Conservation (phyloP, 768 basidiomycete species). For the Xerocomus spinulosus region DNA sequence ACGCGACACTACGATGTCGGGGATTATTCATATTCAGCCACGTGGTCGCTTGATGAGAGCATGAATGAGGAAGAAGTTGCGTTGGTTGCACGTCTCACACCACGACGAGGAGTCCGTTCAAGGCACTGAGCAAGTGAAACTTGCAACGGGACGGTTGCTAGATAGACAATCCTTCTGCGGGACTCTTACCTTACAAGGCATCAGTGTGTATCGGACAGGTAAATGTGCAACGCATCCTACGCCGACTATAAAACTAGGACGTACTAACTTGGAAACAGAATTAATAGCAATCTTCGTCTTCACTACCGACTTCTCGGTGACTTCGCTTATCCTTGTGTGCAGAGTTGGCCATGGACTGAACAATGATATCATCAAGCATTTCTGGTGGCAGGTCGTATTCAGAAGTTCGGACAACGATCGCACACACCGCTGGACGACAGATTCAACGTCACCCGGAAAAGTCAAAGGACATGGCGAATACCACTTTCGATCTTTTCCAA, state of each 20-base stretch:
- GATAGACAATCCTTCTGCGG: neutral
- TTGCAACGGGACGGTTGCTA: too few relatives aligned
- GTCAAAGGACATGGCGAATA: conserved; percentile 28
- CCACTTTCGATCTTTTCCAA: conserved; percentile 94
- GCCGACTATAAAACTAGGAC: too few relatives aligned
- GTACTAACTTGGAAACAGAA: too few relatives aligned
- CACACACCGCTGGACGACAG: conserved; percentile 55
- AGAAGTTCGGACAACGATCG: conserved; percentile 64
- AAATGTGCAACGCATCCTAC: too few relatives aligned
- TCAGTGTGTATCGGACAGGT: neutral
- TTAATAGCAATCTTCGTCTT: conserved; percentile 25
- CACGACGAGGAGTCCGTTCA: conserved; percentile 17
- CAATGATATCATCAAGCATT: conserved; percentile 65
- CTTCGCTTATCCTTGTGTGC: conserved; percentile 16
- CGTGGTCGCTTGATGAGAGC: conserved; percentile 5
- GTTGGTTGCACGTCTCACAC: neutral
- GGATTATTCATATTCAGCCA: conserved; percentile 5
- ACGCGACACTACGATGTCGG: conserved; percentile 9
- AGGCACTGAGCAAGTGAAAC: conserved; percentile 7
- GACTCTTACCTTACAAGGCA: neutral
- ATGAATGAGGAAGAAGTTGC: conserved; percentile 4
- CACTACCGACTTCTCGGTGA: conserved; percentile 17
- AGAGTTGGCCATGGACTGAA: conserved; percentile 40
- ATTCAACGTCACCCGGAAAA: conserved; percentile 3
- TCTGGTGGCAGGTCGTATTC: conserved; percentile 69